Base-by-base conservation (phyloP, 257 asterid genomes). In the Nemophila menziesii region DNA sequence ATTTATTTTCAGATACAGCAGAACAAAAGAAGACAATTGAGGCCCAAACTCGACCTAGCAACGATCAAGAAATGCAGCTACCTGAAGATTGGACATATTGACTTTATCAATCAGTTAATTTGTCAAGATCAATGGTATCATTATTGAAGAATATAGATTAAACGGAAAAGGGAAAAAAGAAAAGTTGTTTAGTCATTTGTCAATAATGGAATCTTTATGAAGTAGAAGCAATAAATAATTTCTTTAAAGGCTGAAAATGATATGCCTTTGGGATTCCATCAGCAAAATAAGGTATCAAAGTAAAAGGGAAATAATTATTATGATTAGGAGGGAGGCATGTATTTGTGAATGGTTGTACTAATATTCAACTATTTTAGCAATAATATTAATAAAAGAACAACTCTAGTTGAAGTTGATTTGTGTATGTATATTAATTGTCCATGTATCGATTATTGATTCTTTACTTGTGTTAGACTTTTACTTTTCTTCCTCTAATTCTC, bases 1-100 rank as follows among this genome's bases (percentile, higher is more conserved):
- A 24, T 4, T 24, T 24, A 23, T 22, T 27, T 43, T 20, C 58
- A 66, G 61, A 61, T 43, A 54, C 48, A 9, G 22, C 50, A 41
- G 54, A 66, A 18, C 37, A 46, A 26, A 63, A 53, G 41, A 49
- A 42, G 43, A 37, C 17, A 11, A 54, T 52, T n/a, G 54, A 20
- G 18, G 36, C 48, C 22, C 38, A 67, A 27, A 40, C 62, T 5
- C 21, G 37, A 24, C 51, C 47, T 11, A 48, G 17, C 48, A 52
- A 16, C 10, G 52, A 40, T 4, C 56, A 58, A 23, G 74, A 57
- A 18, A 51, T 62, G 43, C 58, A 62, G 17, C 8, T 67, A 10
- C 74, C 74, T 23, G 63, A 62, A 44, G 69, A 67, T 27, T 67
- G 74, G 74, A 67, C 74, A 4, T 67, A 67, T 27, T 67, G 29